A percentile compares a stretch with the other conserved stretches of the same genome.
phyloP scores from a whole-genome alignment of 441 rosid genomes.

The Euphorbia schlechtendalii region DNA sequence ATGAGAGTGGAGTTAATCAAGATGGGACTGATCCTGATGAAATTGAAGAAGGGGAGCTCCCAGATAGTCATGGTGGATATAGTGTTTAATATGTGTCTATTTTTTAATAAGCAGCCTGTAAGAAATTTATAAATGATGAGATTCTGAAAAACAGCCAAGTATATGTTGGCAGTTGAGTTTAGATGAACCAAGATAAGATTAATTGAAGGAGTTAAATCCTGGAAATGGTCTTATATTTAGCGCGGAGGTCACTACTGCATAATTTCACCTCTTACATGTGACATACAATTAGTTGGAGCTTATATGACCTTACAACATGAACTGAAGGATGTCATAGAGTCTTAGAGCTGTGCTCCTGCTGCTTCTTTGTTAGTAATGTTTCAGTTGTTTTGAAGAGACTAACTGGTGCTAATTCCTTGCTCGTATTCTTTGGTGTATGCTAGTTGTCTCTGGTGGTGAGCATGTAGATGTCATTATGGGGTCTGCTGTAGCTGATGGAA shows the following conservation, averaged over 20 bases:
- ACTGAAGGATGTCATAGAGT: neutral
- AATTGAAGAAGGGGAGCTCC: constrained; percentile 99
- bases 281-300: neutral
- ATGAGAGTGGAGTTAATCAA: constrained; percentile 32
- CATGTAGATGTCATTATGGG: constrained; percentile 94
- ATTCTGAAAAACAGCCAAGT: neutral
- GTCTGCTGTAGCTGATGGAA: constrained; percentile 99
- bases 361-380: constrained; percentile 1
- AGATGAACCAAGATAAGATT: neutral
- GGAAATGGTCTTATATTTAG: neutral
- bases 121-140: neutral
- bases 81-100: constrained; percentile 17
- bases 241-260: neutral
- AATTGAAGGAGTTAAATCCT: too few relatives aligned
- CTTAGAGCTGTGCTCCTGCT: constrained; percentile 2
- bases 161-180: neutral
- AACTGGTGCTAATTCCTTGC: constrained; percentile 7
- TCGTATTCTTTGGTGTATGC: constrained; percentile 19
- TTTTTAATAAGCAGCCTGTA: neutral
- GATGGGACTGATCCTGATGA: constrained; percentile 46
- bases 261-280: neutral
- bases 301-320: constrained; percentile 6
- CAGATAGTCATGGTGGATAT: constrained; percentile 75
- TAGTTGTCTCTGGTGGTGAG: constrained; percentile 99
- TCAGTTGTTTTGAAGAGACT: neutral